These are phyloP conservation scores for Thelonectria blattea DNA, from an alignment of 2,329 filamentous ascomycete species.

Conservation along the genomic window DNA sequence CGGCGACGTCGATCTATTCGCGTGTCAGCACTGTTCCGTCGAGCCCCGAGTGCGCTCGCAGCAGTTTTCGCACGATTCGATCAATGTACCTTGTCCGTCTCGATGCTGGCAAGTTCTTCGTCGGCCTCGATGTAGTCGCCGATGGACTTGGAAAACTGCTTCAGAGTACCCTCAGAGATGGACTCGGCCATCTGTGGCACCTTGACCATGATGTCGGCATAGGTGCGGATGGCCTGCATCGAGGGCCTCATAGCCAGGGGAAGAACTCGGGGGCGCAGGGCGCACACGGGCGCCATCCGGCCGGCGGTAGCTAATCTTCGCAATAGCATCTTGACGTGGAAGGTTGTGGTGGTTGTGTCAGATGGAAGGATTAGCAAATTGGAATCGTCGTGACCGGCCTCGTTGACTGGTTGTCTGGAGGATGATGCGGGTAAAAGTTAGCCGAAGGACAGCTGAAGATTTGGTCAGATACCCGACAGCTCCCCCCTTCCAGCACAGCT, in stretches of 20 bases:
- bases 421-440: no score
- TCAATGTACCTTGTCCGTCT: conserved; percentile 87
- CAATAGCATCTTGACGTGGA: conserved; percentile 48
- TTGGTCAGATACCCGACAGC: no score
- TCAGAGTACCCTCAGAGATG: conserved; percentile 95
- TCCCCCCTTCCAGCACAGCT: no score
- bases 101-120: conserved; percentile 97
- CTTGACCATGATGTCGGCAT: conserved; percentile 86
- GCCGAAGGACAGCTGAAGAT: no score
- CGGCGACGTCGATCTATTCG: conserved; percentile 86
- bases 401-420: no score
- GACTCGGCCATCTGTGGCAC: conserved; percentile 99
- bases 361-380: no score
- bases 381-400: no score
- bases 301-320: conserved; percentile 51
- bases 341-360: no score
- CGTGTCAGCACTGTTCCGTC: background rate
- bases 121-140: conserved; percentile 95
- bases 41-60: background rate
- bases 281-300: conserved; percentile 53
- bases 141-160: conserved; percentile 91
- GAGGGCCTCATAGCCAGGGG: conserved; percentile 51
- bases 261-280: conserved; percentile 39
- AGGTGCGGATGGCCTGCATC: conserved; percentile 63
- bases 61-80: background rate